These are phyloP conservation scores for Persicaria tinctoria DNA, from an alignment of 148 eudicot genomes.

Conservation along the genomic window DNA sequence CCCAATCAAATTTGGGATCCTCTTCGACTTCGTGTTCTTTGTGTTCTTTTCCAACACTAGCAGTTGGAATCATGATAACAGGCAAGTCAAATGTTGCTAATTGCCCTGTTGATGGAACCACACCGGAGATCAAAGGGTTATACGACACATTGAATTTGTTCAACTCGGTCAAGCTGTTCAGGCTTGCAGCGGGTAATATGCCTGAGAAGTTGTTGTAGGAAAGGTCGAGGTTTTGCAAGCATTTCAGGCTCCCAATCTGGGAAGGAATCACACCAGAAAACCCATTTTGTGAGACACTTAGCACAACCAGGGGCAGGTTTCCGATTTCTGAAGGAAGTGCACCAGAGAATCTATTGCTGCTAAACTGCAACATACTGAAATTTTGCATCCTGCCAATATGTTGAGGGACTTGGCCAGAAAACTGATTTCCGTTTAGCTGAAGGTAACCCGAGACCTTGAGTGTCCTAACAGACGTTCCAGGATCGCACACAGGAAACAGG, in stretches of 20 bases:
- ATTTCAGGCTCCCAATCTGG: conserved; percentile 49
- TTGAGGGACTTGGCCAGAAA: conserved; percentile 62
- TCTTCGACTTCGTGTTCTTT: too few relatives aligned
- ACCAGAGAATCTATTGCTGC: conserved; percentile 52
- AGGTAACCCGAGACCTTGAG: conserved; percentile 58
- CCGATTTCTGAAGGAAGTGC: conserved; percentile 54
- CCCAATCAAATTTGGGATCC: too few relatives aligned
- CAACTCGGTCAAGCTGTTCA: conserved; percentile 46
- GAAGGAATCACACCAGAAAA: conserved; percentile 60
- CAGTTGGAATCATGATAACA: too few relatives aligned
- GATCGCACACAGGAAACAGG: conserved; percentile 53
- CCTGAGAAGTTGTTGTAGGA: conserved; percentile 91
- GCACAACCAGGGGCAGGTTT: conserved; percentile 48
- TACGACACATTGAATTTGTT: conserved; percentile 81
- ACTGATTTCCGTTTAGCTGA: conserved; percentile 59
- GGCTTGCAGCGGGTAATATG: conserved; percentile 42
- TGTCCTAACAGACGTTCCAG: conserved; percentile 37
- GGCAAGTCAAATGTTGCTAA: conserved; percentile 73
- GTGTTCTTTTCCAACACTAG: too few relatives aligned
- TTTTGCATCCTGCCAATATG: conserved; percentile 73
- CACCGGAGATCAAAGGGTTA: conserved; percentile 63
- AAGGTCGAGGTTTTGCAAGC: conserved; percentile 73
- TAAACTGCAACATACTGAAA: conserved; percentile 74
- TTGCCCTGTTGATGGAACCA: conserved; percentile 71
- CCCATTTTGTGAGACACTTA: conserved; percentile 54